A percentile compares a stretch with the other conserved stretches of the same genome.
Evolutionary conservation across 1,284 basidiomycete species (phyloP).

Genomic region (Cryptococcus maquisensis): DNA sequence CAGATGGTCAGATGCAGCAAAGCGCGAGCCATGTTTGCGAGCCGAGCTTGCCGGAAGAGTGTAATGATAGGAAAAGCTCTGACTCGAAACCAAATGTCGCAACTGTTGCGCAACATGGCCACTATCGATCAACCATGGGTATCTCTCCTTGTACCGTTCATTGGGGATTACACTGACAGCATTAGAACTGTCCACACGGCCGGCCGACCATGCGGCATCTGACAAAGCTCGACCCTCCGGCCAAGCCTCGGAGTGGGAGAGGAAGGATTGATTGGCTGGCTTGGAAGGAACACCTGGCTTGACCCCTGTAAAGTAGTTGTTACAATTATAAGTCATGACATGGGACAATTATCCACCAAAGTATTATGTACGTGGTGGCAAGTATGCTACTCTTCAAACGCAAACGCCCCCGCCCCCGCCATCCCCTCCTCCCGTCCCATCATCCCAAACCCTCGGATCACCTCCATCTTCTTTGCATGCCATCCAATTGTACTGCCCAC

Average conservation of each 20-base stretch:
- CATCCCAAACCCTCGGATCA: conserved; percentile 83
- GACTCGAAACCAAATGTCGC: conserved; percentile 66
- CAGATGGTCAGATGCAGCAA: conserved; percentile 86
- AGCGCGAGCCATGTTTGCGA: conserved; percentile 93
- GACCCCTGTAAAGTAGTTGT: no score
- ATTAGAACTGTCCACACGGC: conserved; percentile 86
- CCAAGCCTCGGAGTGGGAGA: conserved; percentile 7
- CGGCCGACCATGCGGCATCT: conserved; percentile 93
- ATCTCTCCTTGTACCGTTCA: not conserved
- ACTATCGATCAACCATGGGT: conserved; percentile 91
- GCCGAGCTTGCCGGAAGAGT: conserved; percentile 90
- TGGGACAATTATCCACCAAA: no score
- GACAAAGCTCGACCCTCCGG: conserved; percentile 26
- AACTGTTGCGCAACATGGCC: conserved; percentile 91
- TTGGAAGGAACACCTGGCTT: conserved; percentile 11
- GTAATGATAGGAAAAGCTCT: conserved; percentile 92
- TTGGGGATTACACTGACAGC: not conserved
- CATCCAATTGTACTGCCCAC: conserved; percentile 87
- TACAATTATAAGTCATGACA: no score
- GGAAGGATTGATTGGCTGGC: conserved; percentile 24
- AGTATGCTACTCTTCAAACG: conserved; percentile 62
- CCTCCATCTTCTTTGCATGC: conserved; percentile 97
- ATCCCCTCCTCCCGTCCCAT: conserved; percentile 85
- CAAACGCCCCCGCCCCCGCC: conserved; percentile 89
- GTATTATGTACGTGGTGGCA: not conserved